Evolutionary conservation across 495 filamentous ascomycete species (phyloP).

Genomic region (Xylaria palmicola): DNA sequence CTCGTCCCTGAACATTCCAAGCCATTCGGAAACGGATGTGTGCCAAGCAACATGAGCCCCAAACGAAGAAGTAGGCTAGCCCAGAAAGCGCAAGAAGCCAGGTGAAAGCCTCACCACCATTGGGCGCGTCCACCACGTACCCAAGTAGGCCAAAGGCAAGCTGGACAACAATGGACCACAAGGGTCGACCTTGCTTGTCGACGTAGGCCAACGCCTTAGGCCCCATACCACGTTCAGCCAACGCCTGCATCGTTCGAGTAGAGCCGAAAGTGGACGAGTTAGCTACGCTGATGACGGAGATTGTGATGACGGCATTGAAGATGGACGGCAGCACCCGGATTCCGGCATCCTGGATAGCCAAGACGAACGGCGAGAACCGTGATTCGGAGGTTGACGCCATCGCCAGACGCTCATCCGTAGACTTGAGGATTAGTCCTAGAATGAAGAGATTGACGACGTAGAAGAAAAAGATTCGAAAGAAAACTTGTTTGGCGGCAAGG

Average conservation of each 20-base stretch:
- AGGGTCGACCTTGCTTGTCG: conserved; percentile 57
- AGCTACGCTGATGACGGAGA: conserved; percentile 58
- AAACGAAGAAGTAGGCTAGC: conserved; percentile 66
- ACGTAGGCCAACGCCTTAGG: conserved; percentile 58
- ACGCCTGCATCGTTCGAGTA: conserved; percentile 63
- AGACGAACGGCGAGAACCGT: conserved; percentile 63
- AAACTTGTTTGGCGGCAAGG: conserved; percentile 73
- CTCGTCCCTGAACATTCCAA: conserved; percentile 49
- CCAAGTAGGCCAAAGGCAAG: conserved; percentile 48
- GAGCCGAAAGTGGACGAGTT: conserved; percentile 64
- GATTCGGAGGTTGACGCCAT: conserved; percentile 44
- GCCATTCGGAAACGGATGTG: conserved; percentile 74
- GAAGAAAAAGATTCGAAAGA: conserved; percentile 86
- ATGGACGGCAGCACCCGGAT: conserved; percentile 66
- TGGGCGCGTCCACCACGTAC: conserved; percentile 30
- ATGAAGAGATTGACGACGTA: conserved; percentile 66
- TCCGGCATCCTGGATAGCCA: conserved; percentile 63
- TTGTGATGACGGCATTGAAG: conserved; percentile 69
- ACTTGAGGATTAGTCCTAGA: conserved; percentile 54
- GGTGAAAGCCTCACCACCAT: conserved; percentile 40
- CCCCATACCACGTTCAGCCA: conserved; percentile 56
- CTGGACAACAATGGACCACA: conserved; percentile 52
- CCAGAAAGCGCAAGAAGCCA: conserved; percentile 73
- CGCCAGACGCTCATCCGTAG: conserved; percentile 40
- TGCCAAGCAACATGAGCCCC: conserved; percentile 67